Conservation (phyloP, 2,329 filamentous ascomycete species). For the Aspergillus quadricinctus region DNA sequence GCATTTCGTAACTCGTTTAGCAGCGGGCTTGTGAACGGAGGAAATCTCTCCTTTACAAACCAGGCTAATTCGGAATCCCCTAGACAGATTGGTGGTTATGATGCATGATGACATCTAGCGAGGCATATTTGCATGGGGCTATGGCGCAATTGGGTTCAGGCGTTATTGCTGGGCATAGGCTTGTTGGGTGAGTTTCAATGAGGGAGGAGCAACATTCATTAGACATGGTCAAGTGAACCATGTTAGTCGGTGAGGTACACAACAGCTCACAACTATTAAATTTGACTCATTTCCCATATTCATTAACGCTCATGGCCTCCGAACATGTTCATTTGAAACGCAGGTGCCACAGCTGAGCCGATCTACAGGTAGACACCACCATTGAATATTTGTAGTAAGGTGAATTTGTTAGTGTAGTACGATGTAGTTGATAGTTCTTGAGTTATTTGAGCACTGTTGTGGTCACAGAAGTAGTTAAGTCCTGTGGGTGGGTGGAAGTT, state of each 20-base stretch:
- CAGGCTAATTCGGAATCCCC: conserved; percentile 14
- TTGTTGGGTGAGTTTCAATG: conserved; percentile 3
- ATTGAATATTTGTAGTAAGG: background rate
- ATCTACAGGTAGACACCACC: background rate
- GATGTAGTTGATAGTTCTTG: background rate
- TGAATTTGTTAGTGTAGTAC: background rate
- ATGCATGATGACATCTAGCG: conserved; percentile 12
- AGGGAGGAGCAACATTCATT: background rate
- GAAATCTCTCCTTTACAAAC: conserved; percentile 13
- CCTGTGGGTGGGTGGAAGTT: background rate
- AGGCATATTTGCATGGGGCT: conserved; percentile 16
- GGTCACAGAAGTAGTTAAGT: background rate
- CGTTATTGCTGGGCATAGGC: conserved; percentile 2
- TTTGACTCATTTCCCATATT: background rate
- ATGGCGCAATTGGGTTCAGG: conserved; percentile 13
- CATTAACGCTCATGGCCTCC: background rate
- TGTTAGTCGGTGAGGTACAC: background rate
- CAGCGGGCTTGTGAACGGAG: conserved; percentile 17
- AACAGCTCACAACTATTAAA: background rate
- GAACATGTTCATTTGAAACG: background rate
- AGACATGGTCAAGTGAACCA: background rate
- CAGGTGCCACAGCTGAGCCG: background rate
- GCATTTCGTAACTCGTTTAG: conserved; percentile 19
- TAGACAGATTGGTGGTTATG: conserved; percentile 7
- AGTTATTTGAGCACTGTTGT: background rate